phyloP scores from a whole-genome alignment of 2,329 filamentous ascomycete genomes.

The Paecilomyces niveus region DNA sequence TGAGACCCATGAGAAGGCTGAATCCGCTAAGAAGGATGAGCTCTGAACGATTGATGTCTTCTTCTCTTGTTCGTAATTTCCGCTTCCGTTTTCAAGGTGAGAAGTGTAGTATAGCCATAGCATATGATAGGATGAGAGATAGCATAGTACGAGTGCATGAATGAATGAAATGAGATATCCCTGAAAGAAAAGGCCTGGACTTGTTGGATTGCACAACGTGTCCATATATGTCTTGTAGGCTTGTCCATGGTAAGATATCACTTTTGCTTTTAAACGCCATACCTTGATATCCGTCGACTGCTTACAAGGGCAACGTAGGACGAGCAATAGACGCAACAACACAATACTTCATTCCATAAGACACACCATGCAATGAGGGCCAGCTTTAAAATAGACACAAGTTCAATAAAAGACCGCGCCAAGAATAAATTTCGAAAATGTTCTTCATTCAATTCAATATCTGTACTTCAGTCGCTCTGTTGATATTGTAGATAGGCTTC shows the following conservation, averaged over 20 bases:
- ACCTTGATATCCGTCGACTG: too few species aligned
- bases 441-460: neutral
- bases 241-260: too few species aligned
- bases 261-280: too few species aligned
- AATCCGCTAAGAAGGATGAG: constrained; percentile 12
- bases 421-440: neutral
- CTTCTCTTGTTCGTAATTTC: neutral
- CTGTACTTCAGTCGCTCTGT: neutral
- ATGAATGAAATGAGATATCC: neutral
- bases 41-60: constrained; percentile 9
- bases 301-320: too few species aligned
- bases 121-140: neutral
- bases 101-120: neutral
- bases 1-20: constrained; percentile 1
- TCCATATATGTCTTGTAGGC: too few species aligned
- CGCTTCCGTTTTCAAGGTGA: neutral
- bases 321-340: too few species aligned
- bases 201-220: too few species aligned
- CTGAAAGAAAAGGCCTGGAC: neutral
- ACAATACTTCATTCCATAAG: too few species aligned
- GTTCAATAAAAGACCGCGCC: too few species aligned
- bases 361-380: too few species aligned
- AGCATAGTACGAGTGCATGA: neutral
- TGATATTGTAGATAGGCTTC: neutral
- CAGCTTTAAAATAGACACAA: too few species aligned